These are phyloP conservation scores for Colletotrichum spinosum DNA, from an alignment of 2,329 filamentous ascomycete genomes.

Conservation along the genomic window DNA sequence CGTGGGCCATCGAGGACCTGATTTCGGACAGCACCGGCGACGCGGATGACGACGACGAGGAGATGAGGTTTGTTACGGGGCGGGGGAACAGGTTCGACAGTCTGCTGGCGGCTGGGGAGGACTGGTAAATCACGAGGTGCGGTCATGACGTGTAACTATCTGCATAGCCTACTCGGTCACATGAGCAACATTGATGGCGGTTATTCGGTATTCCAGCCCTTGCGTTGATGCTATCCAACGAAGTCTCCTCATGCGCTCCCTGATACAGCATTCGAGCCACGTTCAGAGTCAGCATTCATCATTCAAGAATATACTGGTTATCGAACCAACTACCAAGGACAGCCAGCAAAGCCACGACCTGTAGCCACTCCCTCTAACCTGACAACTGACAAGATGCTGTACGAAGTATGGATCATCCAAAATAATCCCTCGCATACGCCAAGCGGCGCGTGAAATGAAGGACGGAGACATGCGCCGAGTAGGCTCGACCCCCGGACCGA, in stretches of 20 bases:
- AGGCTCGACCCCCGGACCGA: slow-evolving; percentile 10
- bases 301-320: no score
- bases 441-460: slow-evolving; percentile 21
- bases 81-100: slow-evolving; percentile 36
- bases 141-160: no score
- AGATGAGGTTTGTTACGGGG: slow-evolving; percentile 35
- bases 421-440: background rate
- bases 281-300: no score
- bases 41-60: slow-evolving; percentile 21
- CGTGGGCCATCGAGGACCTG: slow-evolving; percentile 75
- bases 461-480: slow-evolving; percentile 23
- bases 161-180: no score
- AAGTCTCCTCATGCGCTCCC: no score
- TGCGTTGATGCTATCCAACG: no score
- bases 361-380: background rate
- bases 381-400: background rate
- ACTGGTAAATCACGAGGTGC: slow-evolving; percentile 1
- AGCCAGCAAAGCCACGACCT: no score
- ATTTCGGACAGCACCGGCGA: slow-evolving; percentile 44
- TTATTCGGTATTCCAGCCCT: no score
- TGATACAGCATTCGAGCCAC: no score
- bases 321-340: no score
- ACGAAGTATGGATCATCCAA: background rate
- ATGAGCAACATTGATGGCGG: no score
- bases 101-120: slow-evolving; percentile 23